phyloP scores from a whole-genome alignment of 1,139 yeast species.

The Yamadazyma dendronema region DNA sequence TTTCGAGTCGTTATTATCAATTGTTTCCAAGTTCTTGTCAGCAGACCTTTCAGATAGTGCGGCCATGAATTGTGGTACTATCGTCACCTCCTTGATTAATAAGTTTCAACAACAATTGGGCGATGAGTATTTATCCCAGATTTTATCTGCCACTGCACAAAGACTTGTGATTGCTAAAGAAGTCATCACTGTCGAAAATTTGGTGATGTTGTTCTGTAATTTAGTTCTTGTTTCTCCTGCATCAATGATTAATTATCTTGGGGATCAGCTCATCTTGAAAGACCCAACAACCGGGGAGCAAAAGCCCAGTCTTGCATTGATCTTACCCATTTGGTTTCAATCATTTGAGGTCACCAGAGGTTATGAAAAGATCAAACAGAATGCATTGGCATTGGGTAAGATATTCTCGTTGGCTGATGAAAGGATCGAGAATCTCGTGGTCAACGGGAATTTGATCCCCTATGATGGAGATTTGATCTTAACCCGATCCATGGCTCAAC shows the following conservation, averaged over 20 bases:
- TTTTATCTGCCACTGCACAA: slow-evolving; percentile 70
- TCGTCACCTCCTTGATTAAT: slow-evolving; percentile 63
- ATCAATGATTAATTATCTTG: slow-evolving; percentile 61
- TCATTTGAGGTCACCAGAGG: slow-evolving; percentile 83
- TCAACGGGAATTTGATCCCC: slow-evolving; percentile 77
- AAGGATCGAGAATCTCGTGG: slow-evolving; percentile 50
- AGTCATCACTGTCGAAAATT: slow-evolving; percentile 70
- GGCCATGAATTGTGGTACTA: slow-evolving; percentile 69
- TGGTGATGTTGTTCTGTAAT: slow-evolving; percentile 74
- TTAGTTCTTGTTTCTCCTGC: slow-evolving; percentile 60
- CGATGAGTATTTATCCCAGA: slow-evolving; percentile 49
- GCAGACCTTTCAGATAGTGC: slow-evolving; percentile 77
- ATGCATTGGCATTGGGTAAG: slow-evolving; percentile 63
- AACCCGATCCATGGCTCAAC: slow-evolving; percentile 80
- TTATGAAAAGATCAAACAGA: slow-evolving; percentile 66
- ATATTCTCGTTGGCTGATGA: slow-evolving; percentile 60
- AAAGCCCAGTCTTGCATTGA: slow-evolving; percentile 23
- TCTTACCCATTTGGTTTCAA: slow-evolving; percentile 71
- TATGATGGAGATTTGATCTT: slow-evolving; percentile 61
- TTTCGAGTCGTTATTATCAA: slow-evolving; percentile 51
- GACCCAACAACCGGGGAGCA: slow-evolving; percentile 23
- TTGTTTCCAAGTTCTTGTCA: slow-evolving; percentile 69
- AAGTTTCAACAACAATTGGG: slow-evolving; percentile 55
- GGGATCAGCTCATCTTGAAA: slow-evolving; percentile 33
- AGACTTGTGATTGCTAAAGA: slow-evolving; percentile 67